A percentile compares a stretch with the other conserved stretches of the same genome.
Conservation (phyloP, 1,284 basidiomycete genomes). For the Nidula niveotomentosa region DNA sequence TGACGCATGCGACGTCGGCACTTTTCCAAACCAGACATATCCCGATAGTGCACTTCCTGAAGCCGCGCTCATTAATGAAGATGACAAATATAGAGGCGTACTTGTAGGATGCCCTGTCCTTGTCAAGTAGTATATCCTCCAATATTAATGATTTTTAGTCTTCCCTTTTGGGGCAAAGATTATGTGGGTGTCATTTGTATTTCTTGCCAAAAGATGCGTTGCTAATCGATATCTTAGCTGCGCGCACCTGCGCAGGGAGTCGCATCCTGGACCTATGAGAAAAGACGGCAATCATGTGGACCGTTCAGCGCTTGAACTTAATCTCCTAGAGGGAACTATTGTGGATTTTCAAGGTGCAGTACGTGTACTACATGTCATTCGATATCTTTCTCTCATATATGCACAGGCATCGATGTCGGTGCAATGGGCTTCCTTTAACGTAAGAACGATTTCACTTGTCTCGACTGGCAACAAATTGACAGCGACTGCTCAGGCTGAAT, state of each 20-base stretch:
- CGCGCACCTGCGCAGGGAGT: conserved; percentile 79
- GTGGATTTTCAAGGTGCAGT: conserved; percentile 27
- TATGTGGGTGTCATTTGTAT: conserved; percentile 50
- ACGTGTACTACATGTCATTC: conserved; percentile 11
- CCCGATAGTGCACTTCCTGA: conserved; percentile 48
- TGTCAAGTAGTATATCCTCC: conserved; percentile 6
- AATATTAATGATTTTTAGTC: conserved; percentile 34
- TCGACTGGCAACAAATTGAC: conserved; percentile 6
- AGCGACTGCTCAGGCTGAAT: conserved; percentile 33
- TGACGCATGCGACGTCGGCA: conserved; percentile 78
- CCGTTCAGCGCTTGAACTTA: conserved; percentile 85
- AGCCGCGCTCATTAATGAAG: conserved; percentile 42
- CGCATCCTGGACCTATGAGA: conserved; percentile 79
- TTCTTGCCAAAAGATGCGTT: conserved; percentile 15
- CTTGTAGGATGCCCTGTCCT: conserved; percentile 30
- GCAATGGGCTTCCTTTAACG: conserved; percentile 58
- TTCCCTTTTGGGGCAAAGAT: conserved; percentile 79
- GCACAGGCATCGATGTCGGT: conserved; percentile 56
- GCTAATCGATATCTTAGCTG: conserved; percentile 25
- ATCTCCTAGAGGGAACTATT: conserved; percentile 73
- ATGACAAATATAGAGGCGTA: conserved; percentile 33
- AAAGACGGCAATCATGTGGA: conserved; percentile 62
- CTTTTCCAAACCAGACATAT: conserved; percentile 76
- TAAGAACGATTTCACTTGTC: conserved; percentile 7
- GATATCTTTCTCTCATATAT: not conserved